These are phyloP conservation scores for Pichia sp. DNA, from an alignment of 1,139 yeast species.

Conservation along the genomic window DNA sequence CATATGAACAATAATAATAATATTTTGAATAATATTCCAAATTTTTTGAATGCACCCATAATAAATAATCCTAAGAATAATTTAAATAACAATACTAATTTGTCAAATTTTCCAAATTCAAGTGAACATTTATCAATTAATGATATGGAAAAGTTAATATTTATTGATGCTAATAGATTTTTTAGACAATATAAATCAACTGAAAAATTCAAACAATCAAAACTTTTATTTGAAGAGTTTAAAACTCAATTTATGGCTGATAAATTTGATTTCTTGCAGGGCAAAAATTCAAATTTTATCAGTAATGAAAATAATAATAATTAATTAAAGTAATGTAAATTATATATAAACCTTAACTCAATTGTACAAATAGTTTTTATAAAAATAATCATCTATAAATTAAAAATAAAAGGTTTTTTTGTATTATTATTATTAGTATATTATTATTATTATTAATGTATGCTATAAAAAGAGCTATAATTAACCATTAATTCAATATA, in stretches of 20 bases:
- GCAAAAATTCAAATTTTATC: not conserved
- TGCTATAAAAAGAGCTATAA: too few species aligned
- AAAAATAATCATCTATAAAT: too few species aligned
- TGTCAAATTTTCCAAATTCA: too few species aligned
- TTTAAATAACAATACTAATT: not conserved
- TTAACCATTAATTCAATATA: too few species aligned
- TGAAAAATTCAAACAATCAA: slow-evolving; percentile 39
- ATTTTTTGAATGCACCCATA: not conserved
- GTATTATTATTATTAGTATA: too few species aligned
- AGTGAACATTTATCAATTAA: slow-evolving; percentile 31
- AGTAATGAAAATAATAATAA: not conserved
- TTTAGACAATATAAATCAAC: slow-evolving; percentile 39
- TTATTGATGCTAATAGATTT: slow-evolving; percentile 44
- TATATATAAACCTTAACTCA: too few species aligned
- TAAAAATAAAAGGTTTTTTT: too few species aligned
- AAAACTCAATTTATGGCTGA: slow-evolving; percentile 47
- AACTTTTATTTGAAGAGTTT: slow-evolving; percentile 44
- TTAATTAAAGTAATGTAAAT: too few species aligned
- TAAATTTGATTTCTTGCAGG: slow-evolving; percentile 20
- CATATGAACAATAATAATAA: not conserved
- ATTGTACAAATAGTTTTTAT: too few species aligned
- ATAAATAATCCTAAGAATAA: not conserved
- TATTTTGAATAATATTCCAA: not conserved
- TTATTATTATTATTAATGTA: too few species aligned
- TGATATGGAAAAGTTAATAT: slow-evolving; percentile 44